Evolutionary conservation across 805 yeast species (phyloP).

Genomic region (Candida loeiensis): DNA sequence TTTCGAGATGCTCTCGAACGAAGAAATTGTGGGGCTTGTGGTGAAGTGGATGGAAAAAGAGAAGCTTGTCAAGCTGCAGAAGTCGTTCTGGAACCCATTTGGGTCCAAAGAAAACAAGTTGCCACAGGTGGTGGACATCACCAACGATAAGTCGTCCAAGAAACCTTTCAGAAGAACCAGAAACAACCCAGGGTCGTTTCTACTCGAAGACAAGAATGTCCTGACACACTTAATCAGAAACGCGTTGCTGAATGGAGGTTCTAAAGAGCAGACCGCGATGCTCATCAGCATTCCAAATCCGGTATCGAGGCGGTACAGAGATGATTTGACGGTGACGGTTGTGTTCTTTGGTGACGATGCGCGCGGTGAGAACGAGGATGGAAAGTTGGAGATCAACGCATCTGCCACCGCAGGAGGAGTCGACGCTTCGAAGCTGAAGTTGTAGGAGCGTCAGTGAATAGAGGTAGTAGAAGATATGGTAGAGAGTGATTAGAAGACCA

Average conservation of each 20-base stretch:
- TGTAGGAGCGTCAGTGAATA: slow-evolving; percentile 23
- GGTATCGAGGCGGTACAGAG: slow-evolving; percentile 85
- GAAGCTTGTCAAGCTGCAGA: slow-evolving; percentile 53
- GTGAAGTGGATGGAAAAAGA: slow-evolving; percentile 88
- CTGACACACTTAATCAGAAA: slow-evolving; percentile 92
- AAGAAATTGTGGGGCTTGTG: slow-evolving; percentile 88
- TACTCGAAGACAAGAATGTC: slow-evolving; percentile 81
- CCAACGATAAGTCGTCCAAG: slow-evolving; percentile 58
- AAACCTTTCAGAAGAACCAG: slow-evolving; percentile 65
- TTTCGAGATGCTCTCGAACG: slow-evolving; percentile 86
- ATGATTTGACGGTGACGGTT: slow-evolving; percentile 93
- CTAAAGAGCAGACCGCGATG: slow-evolving; percentile 83
- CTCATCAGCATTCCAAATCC: slow-evolving; percentile 90
- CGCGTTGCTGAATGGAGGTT: slow-evolving; percentile 84
- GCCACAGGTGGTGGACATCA: slow-evolving; percentile 62
- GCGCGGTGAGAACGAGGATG: slow-evolving; percentile 39
- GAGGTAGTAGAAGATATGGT: not conserved
- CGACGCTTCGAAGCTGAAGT: slow-evolving; percentile 44
- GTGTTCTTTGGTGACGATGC: slow-evolving; percentile 77
- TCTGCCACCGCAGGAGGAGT: slow-evolving; percentile 60
- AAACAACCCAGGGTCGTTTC: slow-evolving; percentile 37
- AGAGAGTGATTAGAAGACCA: not conserved
- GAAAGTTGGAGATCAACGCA: slow-evolving; percentile 52
- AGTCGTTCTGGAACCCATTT: slow-evolving; percentile 44
- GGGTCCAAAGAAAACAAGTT: slow-evolving; percentile 45